Evolutionary conservation across 2,329 filamentous ascomycete species (phyloP).

Genomic region (Dothidotthia symphoricarpi): DNA sequence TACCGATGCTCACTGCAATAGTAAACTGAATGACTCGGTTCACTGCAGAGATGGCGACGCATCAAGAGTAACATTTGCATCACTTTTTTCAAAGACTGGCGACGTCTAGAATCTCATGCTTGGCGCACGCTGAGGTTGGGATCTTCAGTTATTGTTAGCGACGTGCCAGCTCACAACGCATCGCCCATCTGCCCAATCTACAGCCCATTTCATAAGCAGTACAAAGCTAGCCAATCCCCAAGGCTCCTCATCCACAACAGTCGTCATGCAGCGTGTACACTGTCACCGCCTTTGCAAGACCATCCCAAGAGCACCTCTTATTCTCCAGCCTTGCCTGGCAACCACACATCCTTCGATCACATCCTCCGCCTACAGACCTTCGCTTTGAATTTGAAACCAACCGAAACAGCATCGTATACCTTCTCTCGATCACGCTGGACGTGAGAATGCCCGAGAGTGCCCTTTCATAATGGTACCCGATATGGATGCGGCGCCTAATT

Average conservation of each 20-base stretch:
- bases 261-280: conserved; percentile 41
- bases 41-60: too few species aligned
- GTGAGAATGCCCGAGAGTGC: conserved; percentile 30
- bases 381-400: conserved; percentile 1
- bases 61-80: too few species aligned
- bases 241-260: conserved; percentile 20
- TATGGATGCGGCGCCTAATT: conserved; percentile 43
- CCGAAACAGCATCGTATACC: conserved; percentile 5
- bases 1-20: too few species aligned
- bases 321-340: conserved; percentile 15
- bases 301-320: conserved; percentile 23
- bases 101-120: too few species aligned
- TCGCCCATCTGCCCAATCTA: conserved; percentile 30
- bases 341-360: too few species aligned
- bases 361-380: conserved; percentile 4
- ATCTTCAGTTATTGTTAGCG: conserved; percentile 29
- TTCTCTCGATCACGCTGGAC: conserved; percentile 9
- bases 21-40: too few species aligned
- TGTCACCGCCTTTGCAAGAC: conserved; percentile 39
- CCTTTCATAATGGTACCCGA: conserved; percentile 24
- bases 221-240: conserved; percentile 34
- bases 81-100: too few species aligned
- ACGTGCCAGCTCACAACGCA: conserved; percentile 42
- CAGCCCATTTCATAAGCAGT: conserved; percentile 32
- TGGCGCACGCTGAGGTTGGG: conserved; percentile 6